Percentiles rank a stretch among this genome's conserved stretches.
Evolutionary conservation across 2,329 filamentous ascomycete species (phyloP).

Genomic region (Xylaria arbuscula): DNA sequence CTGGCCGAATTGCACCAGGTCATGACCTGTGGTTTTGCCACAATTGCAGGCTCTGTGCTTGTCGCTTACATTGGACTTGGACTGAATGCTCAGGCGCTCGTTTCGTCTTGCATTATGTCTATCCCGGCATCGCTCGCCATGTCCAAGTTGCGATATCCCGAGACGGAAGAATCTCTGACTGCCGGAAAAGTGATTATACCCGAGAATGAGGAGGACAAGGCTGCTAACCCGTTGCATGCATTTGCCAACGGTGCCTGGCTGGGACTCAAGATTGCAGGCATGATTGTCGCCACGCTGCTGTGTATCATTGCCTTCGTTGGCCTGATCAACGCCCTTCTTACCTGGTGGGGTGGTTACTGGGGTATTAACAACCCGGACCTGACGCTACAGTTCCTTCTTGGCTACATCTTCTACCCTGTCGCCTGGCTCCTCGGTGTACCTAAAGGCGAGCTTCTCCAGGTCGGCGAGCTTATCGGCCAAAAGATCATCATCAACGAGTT

Average conservation of each 20-base stretch:
- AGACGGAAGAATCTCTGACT: conserved; percentile 86
- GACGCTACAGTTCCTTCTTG: conserved; percentile 75
- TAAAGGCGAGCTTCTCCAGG: conserved; percentile 72
- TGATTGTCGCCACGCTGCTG: conserved; percentile 77
- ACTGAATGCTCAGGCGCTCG: conserved; percentile 83
- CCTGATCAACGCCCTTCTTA: conserved; percentile 74
- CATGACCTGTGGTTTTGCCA: conserved; percentile 92
- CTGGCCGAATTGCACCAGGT: conserved; percentile 90
- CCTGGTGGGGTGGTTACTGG: conserved; percentile 79
- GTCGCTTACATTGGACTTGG: conserved; percentile 88
- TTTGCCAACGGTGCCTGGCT: conserved; percentile 81
- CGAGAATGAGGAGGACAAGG: conserved; percentile 78
- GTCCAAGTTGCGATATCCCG: conserved; percentile 89
- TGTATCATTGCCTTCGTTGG: conserved; percentile 78
- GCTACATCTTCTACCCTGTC: conserved; percentile 77
- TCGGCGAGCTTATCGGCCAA: conserved; percentile 81
- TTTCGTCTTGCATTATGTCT: conserved; percentile 95
- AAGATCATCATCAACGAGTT: conserved; percentile 92
- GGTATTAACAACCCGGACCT: conserved; percentile 73
- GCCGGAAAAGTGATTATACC: conserved; percentile 84
- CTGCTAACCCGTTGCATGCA: conserved; percentile 82
- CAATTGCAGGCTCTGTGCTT: conserved; percentile 88
- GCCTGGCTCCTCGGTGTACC: conserved; percentile 79
- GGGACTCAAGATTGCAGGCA: conserved; percentile 79
- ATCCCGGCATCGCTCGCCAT: conserved; percentile 91